Base-by-base conservation (phyloP, 1,284 basidiomycete species). In the Fistulinella cinereoalba region DNA sequence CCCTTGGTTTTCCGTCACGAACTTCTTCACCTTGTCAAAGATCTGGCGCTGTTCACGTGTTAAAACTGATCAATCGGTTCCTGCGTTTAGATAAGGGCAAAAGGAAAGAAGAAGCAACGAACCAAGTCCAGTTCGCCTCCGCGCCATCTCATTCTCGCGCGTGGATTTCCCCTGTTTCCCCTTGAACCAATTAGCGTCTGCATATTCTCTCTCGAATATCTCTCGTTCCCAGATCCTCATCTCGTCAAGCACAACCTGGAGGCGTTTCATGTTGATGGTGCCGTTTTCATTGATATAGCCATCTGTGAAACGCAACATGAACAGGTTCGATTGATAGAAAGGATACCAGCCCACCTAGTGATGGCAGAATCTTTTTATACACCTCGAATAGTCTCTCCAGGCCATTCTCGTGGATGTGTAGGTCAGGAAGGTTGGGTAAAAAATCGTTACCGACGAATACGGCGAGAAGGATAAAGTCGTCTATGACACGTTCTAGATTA, bases 371-470 rank as follows among this genome's bases (percentile, higher is more conserved):
- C 64, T 83, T 85, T 77, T 97, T 97, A 72, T 99, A 99, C 39
- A 97, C 91, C 16, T 90, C 88, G 68, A 97, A 99, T 50, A 99
- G 73, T 51, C 80, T 79, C 69, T 97, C 92, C 55, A 99, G 68
- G 4, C 92, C 96, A 59, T 97, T 97, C 69, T 97, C 92, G 63
- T 98, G 95, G 66, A 99, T 99, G 65, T 99, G 97, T 33, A 99
- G 68, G 65, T 97, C 94, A 6, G 96, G 97, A 43, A 99, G 71
- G 71, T 99, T 92, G 8, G 96, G 96, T 56, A 99, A 71, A 71
- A 98, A 98, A 72, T 98, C 95, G 66, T 98, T 99, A 27, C 95
- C 96, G 43, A 98, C 86, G 60, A 99, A 98, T 40, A 97, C 92
- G 38, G 93, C 92, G 57, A 99, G 83, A 13, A 99, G 75, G 60